Evolutionary conservation across 306 rosid genomes (phyloP), one percentile per base, ranked within the genome.

Genomic region (Castanea sativa): DNA sequence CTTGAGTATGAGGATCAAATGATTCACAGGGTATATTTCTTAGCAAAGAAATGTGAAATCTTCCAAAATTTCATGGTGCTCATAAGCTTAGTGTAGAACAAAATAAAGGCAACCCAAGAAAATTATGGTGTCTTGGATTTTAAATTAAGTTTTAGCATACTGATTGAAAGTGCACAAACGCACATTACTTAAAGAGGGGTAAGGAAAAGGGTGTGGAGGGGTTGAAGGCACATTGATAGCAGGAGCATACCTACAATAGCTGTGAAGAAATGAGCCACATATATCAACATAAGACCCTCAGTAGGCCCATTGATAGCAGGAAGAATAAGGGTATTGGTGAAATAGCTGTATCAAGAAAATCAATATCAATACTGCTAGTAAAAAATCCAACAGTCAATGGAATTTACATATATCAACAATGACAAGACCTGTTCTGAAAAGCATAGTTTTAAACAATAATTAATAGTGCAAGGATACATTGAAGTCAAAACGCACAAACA

Each of bases 221-320:
- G 53, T 49, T 49, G 75, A 33, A 45, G 52, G 14, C 52, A 64
- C 43, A 73, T 41, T 51, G 25, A 58, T 75, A 79, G 76, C 81
- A 43, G 71, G 81, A 82, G n/a, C 89, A 57, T 93, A 95, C 99
- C 99, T 4, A 93, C 96, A 32, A 90, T 15, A 51, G 94, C 87
- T n/a, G 98, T 93, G 86, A 93, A 91, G 83, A 89, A 90, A 78
- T 96, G 99, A 72, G 45, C 1, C 32, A 85, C 4, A 81, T 91
- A 93, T 73, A 96, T 90, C 79, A 93, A 80, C 98, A 89, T 84
- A 70, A 93, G 96, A 86, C 99, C 99, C 86, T 96, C 99, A 2
- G 99, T 96, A 72, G 99, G 98, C 58, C 99, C 99, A 86, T 96
- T 96, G 45, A 93, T 5, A 73, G 88, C 94, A 16, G 99, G 99